These are phyloP conservation scores for Aechmea fasciata DNA, from an alignment of 176 grass and related monocot genomes.

Conservation along the genomic window DNA sequence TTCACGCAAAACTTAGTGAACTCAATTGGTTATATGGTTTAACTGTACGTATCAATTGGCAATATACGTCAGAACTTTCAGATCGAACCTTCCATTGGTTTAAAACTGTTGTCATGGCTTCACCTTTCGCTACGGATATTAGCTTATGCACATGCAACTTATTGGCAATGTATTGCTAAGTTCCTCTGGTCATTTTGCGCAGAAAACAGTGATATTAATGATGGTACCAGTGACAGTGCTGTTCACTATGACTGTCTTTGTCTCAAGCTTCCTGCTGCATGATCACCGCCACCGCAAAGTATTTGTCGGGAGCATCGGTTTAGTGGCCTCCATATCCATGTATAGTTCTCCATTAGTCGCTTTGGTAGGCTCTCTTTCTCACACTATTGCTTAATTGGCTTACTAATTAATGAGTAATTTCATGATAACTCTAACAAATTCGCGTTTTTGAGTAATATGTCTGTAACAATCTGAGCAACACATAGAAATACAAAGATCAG, in stretches of 20 bases:
- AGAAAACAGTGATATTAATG: constrained; percentile 44
- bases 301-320: constrained; percentile 51
- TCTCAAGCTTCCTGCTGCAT: constrained; percentile 25
- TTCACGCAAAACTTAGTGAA: not conserved
- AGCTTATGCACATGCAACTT: not conserved
- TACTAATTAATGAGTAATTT: too few relatives aligned
- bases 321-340: constrained; percentile 55
- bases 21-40: not conserved
- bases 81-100: not conserved
- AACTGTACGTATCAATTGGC: not conserved
- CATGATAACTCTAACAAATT: too few relatives aligned
- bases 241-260: constrained; percentile 28
- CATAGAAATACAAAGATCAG: too few relatives aligned
- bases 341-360: constrained; percentile 58
- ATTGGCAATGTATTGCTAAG: not conserved
- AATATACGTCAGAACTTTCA: not conserved
- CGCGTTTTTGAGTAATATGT: too few relatives aligned
- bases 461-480: too few relatives aligned
- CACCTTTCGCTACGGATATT: too few relatives aligned
- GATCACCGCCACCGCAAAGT: constrained; percentile 41
- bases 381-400: not conserved
- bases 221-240: constrained; percentile 22
- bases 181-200: not conserved
- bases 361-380: constrained; percentile 26
- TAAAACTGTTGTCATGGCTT: not conserved